phyloP scores from a whole-genome alignment of 371 early-diverging fungal species.

The Mortierella sp. region DNA sequence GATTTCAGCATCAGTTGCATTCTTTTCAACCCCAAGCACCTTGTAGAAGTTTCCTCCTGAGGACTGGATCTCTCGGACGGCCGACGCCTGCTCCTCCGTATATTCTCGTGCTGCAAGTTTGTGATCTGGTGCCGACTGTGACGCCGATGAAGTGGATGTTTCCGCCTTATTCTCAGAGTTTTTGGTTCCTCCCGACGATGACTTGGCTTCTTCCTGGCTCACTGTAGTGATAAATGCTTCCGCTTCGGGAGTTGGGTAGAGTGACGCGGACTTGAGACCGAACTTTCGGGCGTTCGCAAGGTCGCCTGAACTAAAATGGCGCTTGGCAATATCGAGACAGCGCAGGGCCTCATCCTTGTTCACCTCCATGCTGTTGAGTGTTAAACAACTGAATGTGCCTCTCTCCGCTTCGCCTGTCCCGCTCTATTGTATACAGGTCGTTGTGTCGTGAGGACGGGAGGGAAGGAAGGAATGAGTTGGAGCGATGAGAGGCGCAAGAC shows the following conservation, averaged over 20 bases:
- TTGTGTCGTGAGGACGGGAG: too few relatives aligned
- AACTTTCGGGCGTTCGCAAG: slow-evolving; percentile 78
- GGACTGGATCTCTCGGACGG: slow-evolving; percentile 80
- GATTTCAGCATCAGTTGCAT: slow-evolving; percentile 87
- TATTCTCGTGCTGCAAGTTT: slow-evolving; percentile 66
- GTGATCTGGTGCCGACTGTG: slow-evolving; percentile 30
- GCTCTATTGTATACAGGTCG: too few relatives aligned
- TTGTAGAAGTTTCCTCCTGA: slow-evolving; percentile 89
- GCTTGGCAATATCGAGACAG: slow-evolving; percentile 82
- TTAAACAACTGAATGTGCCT: slow-evolving; percentile 1
- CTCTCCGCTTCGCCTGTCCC: too few relatives aligned
- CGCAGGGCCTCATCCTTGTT: slow-evolving; percentile 91
- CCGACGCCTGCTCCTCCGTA: slow-evolving; percentile 82
- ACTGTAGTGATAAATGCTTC: slow-evolving; percentile 63
- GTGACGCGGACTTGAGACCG: slow-evolving; percentile 80
- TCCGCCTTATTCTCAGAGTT: slow-evolving; percentile 8
- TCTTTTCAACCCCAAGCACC: slow-evolving; percentile 86
- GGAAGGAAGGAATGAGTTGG: too few relatives aligned
- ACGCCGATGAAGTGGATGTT: slow-evolving; percentile 21
- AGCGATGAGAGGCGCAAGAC: too few relatives aligned
- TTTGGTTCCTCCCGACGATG: not conserved
- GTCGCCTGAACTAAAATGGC: slow-evolving; percentile 71
- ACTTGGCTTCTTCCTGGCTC: slow-evolving; percentile 49
- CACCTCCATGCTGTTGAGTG: slow-evolving; percentile 71
- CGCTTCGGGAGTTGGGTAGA: slow-evolving; percentile 81